Evolutionary conservation across 2,329 filamentous ascomycete genomes (phyloP).

Genomic region (Tolypocladium pustulatum): DNA sequence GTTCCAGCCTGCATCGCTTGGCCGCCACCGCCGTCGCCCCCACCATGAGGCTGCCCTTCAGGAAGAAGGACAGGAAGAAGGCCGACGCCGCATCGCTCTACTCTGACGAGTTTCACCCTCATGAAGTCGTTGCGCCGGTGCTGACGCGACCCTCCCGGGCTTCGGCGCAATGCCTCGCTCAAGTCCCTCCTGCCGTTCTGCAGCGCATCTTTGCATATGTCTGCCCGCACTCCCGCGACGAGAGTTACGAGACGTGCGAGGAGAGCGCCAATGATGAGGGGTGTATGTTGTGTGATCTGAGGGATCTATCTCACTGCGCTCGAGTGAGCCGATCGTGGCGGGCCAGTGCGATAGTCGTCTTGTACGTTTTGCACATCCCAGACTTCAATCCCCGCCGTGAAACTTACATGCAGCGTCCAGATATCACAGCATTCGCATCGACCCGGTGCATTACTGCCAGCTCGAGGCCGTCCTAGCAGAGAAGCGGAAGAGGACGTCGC

Average conservation of each 20-base stretch:
- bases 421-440: conserved; percentile 84
- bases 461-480: conserved; percentile 74
- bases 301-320: conserved; percentile 74
- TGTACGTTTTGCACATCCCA: conserved; percentile 42
- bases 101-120: conserved; percentile 18
- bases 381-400: background rate
- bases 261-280: conserved; percentile 65
- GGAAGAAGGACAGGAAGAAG: conserved; percentile 27
- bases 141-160: conserved; percentile 25
- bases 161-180: conserved; percentile 33
- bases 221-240: conserved; percentile 72
- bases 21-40: conserved; percentile 1
- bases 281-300: conserved; percentile 89
- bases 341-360: conserved; percentile 32
- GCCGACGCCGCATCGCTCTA: conserved; percentile 10
- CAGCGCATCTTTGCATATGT: conserved; percentile 69
- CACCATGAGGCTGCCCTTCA: conserved; percentile 26
- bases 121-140: conserved; percentile 12
- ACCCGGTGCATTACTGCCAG: conserved; percentile 88
- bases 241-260: conserved; percentile 74
- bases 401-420: conserved; percentile 29
- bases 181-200: conserved; percentile 59
- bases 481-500: conserved; percentile 62
- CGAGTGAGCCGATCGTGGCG: conserved; percentile 67
- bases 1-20: background rate